Evolutionary conservation across 1,139 yeast species (phyloP).

Genomic region (Kazachstania sp.): DNA sequence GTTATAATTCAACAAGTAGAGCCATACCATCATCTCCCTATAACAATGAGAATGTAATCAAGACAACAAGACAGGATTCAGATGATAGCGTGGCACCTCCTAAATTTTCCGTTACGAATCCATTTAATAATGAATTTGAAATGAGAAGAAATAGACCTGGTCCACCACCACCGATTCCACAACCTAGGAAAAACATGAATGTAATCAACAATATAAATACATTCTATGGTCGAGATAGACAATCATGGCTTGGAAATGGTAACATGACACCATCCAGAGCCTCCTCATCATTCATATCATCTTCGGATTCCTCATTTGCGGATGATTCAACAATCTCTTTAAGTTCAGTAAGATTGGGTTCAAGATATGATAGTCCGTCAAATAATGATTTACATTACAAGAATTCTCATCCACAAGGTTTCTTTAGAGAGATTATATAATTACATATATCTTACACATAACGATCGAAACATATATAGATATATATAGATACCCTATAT

Average conservation of each 20-base stretch:
- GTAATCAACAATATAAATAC: no score
- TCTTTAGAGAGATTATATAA: constrained; percentile 12
- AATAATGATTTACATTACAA: not conserved
- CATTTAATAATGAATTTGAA: constrained; percentile 26
- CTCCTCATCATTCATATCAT: not conserved
- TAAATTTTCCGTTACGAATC: constrained; percentile 10
- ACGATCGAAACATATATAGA: not conserved
- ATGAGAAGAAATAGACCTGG: constrained; percentile 13
- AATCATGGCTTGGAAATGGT: not conserved
- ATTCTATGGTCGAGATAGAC: not conserved
- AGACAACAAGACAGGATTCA: not conserved
- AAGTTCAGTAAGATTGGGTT: constrained; percentile 5
- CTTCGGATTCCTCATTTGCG: not conserved
- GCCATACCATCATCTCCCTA: not conserved
- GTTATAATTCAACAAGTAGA: not conserved
- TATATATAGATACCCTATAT: not conserved
- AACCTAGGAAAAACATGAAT: constrained; percentile 13
- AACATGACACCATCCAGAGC: not conserved
- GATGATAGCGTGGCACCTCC: not conserved
- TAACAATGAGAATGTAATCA: not conserved
- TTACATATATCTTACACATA: not conserved
- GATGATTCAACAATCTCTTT: constrained; percentile 9
- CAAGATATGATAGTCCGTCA: constrained; percentile 2
- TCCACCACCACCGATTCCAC: constrained; percentile 20
- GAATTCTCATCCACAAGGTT: constrained; percentile 8